These are phyloP conservation scores for Petunia axillaris DNA, from an alignment of 257 asterid genomes.

Conservation along the genomic window DNA sequence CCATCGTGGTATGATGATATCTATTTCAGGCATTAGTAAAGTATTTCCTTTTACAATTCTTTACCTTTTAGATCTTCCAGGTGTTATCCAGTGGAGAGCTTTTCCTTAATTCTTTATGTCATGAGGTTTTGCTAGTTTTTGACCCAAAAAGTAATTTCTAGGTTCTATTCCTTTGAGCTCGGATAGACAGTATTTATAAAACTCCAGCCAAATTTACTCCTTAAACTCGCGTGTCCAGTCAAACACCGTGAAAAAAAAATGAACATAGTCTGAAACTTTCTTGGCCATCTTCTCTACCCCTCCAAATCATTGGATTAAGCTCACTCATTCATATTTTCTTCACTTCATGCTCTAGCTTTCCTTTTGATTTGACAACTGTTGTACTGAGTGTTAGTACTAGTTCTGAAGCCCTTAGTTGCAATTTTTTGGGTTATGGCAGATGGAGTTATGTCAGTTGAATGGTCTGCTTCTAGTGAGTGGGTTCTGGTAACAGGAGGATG, in stretches of 20 bases:
- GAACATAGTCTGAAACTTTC: background rate
- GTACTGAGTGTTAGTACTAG: background rate
- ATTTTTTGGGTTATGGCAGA: conserved; percentile 52
- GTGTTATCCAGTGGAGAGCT: background rate
- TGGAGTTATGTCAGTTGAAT: conserved; percentile 95
- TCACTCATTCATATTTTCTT: background rate
- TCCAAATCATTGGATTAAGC: background rate
- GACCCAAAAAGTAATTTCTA: background rate
- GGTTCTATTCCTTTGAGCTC: background rate
- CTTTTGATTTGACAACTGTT: background rate
- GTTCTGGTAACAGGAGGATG: conserved; percentile 95
- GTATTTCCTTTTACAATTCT: conserved; percentile 8
- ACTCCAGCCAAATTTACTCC: background rate
- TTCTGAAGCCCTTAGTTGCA: conserved; percentile 1
- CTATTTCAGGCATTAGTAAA: conserved; percentile 15
- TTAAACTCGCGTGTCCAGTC: background rate
- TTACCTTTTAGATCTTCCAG: conserved; percentile 9
- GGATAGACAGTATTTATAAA: background rate
- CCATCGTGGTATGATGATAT: conserved; percentile 82
- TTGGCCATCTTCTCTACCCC: background rate
- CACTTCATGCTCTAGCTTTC: background rate
- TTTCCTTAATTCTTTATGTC: background rate
- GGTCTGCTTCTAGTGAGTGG: conserved; percentile 99
- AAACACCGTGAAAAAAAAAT: background rate
- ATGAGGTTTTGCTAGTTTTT: background rate